Percentiles rank a stretch among this genome's conserved stretches.
Conservation (phyloP, 257 asterid species). For the Penstemon barbatus region DNA sequence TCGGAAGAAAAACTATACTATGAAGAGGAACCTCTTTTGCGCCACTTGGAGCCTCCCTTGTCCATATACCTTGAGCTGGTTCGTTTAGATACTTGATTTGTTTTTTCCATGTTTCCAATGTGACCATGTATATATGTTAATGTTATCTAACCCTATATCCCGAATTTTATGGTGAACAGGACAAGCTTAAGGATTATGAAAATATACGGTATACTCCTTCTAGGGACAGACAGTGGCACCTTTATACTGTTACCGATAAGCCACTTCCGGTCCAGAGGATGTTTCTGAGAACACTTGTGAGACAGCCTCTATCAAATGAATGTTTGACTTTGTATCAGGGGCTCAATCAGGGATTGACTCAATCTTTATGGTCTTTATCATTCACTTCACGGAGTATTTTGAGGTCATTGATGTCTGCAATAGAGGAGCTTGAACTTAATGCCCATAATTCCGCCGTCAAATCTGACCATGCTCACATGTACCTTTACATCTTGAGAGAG, state of each 20-base stretch:
- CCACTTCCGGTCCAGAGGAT: constrained; percentile 68
- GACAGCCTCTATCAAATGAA: constrained; percentile 86
- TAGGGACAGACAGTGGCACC: constrained; percentile 99
- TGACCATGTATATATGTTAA: neutral
- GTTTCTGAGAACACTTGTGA: constrained; percentile 91
- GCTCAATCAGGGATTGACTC: constrained; percentile 50
- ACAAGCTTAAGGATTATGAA: constrained; percentile 78
- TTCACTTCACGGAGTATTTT: constrained; percentile 92
- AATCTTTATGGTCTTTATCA: constrained; percentile 62
- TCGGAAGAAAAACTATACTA: constrained; percentile 69
- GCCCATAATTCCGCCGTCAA: constrained; percentile 77
- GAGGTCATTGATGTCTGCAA: constrained; percentile 84
- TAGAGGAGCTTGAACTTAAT: constrained; percentile 98
- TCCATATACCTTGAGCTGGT: constrained; percentile 97
- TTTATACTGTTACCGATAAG: constrained; percentile 81
- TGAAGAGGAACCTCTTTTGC: constrained; percentile 85
- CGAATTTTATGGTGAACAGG: constrained; percentile 51
- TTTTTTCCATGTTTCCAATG: neutral
- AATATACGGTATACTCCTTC: constrained; percentile 87
- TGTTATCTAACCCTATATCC: constrained; percentile 8
- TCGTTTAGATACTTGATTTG: constrained; percentile 26
- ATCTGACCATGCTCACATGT: constrained; percentile 97
- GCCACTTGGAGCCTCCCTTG: constrained; percentile 98
- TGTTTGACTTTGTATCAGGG: constrained; percentile 63
- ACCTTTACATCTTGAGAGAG: constrained; percentile 77